A percentile compares a stretch with the other conserved stretches of the same genome.
These are phyloP conservation scores for Scheffersomyces parashehatae DNA, from an alignment of 1,139 yeast species.

Conservation along the genomic window DNA sequence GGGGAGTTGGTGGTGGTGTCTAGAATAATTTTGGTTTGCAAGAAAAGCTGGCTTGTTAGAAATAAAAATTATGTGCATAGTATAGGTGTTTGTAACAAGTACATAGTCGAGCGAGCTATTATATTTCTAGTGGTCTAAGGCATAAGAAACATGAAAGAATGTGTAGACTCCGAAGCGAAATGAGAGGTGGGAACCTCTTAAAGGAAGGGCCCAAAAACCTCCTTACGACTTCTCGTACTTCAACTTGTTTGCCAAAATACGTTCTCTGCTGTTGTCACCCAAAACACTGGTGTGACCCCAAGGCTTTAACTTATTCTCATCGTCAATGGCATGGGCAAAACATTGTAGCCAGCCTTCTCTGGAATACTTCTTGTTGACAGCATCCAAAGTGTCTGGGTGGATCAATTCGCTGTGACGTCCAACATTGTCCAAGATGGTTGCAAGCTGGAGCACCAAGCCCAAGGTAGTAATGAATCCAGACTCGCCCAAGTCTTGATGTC, in stretches of 20 bases:
- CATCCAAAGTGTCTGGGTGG: conserved; percentile 31
- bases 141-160: too few relatives aligned
- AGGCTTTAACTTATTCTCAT: conserved; percentile 31
- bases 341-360: conserved; percentile 37
- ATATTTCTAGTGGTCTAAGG: too few relatives aligned
- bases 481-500: conserved; percentile 41
- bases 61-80: too few relatives aligned
- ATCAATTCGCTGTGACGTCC: conserved; percentile 32
- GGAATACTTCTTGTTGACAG: conserved; percentile 26
- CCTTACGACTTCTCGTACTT: conserved; percentile 18
- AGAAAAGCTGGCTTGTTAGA: too few relatives aligned
- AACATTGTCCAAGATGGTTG: conserved; percentile 40
- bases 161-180: too few relatives aligned
- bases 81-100: too few relatives aligned
- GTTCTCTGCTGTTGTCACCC: conserved; percentile 31
- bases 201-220: too few relatives aligned
- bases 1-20: too few relatives aligned
- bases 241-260: conserved; percentile 29
- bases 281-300: conserved; percentile 42
- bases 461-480: conserved; percentile 37
- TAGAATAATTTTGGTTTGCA: too few relatives aligned
- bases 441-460: conserved; percentile 36
- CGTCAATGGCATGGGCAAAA: conserved; percentile 37
- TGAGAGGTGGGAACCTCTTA: too few relatives aligned
- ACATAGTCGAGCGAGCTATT: too few relatives aligned